phyloP scores from a whole-genome alignment of 768 basidiomycete genomes.

The Suillus sp. region DNA sequence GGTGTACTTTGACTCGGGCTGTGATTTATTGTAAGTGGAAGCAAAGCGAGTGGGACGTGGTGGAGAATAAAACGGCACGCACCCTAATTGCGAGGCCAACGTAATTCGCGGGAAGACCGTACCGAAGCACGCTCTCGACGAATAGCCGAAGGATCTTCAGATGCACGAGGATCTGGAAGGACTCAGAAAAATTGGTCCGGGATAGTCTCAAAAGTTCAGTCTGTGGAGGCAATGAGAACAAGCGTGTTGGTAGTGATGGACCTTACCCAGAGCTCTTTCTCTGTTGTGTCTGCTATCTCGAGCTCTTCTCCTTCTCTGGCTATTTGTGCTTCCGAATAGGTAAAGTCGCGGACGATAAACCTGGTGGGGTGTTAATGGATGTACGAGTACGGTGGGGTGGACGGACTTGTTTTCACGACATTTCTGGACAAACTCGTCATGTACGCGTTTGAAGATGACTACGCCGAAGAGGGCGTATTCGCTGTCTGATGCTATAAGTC shows the following conservation, averaged over 20 bases:
- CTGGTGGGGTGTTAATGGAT: constrained; percentile 40
- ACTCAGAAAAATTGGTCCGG: constrained; percentile 95
- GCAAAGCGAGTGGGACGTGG: neutral
- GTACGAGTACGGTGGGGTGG: neutral
- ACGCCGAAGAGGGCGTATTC: constrained; percentile 87
- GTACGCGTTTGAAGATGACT: constrained; percentile 86
- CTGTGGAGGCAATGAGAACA: constrained; percentile 42
- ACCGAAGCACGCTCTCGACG: constrained; percentile 93
- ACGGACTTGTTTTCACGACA: constrained; percentile 92
- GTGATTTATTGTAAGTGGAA: neutral
- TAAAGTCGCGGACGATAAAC: constrained; percentile 94
- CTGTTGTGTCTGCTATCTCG: constrained; percentile 75
- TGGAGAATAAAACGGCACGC: constrained; percentile 13
- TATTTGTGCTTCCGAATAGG: constrained; percentile 80
- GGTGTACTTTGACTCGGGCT: constrained; percentile 87
- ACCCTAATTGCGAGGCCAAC: constrained; percentile 82
- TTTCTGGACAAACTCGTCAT: constrained; percentile 92
- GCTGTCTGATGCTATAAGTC: constrained; percentile 79
- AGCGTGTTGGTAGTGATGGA: neutral
- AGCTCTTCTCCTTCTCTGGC: constrained; percentile 82
- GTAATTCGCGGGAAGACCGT: constrained; percentile 93
- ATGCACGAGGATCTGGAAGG: constrained; percentile 92
- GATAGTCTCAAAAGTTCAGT: constrained; percentile 89
- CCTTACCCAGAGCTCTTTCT: constrained; percentile 95
- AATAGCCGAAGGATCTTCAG: constrained; percentile 90